These are phyloP conservation scores for Pseudopyrenochaeta lycopersici DNA, from an alignment of 2,329 filamentous ascomycete genomes.

Conservation along the genomic window DNA sequence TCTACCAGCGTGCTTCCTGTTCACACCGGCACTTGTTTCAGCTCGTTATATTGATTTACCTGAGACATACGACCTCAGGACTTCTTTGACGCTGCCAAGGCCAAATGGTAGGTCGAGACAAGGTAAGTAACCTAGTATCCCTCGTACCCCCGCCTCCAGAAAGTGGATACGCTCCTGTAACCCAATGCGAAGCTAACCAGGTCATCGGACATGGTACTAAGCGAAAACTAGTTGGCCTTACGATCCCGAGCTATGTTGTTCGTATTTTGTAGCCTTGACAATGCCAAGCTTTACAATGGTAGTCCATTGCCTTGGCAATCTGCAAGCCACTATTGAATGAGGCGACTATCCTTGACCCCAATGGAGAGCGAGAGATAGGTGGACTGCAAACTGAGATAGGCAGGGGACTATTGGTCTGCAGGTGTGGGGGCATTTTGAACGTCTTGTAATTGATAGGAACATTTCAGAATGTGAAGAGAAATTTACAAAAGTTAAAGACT, in stretches of 20 bases:
- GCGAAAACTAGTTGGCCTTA: background rate
- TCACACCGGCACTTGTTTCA: background rate
- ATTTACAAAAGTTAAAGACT: too few relatives aligned
- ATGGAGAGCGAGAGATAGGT: background rate
- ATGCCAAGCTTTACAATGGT: slow-evolving; percentile 6
- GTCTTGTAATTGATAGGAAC: too few relatives aligned
- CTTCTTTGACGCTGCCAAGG: too few relatives aligned
- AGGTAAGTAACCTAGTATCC: too few relatives aligned
- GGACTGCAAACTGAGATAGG: background rate
- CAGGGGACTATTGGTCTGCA: background rate
- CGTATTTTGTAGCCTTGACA: slow-evolving; percentile 4
- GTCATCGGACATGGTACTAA: slow-evolving; percentile 1
- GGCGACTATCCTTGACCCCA: background rate
- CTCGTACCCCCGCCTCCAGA: too few relatives aligned
- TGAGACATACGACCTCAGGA: background rate
- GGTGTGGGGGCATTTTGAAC: background rate
- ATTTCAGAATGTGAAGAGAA: too few relatives aligned
- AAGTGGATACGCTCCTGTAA: background rate
- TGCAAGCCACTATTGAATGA: slow-evolving; percentile 14
- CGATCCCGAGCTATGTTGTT: slow-evolving; percentile 1
- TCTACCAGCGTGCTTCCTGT: background rate
- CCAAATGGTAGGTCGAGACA: too few relatives aligned
- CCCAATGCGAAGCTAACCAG: background rate
- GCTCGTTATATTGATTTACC: background rate
- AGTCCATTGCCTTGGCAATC: slow-evolving; percentile 9